A percentile compares a stretch with the other conserved stretches of the same genome.
Conservation (phyloP, 2,329 filamentous ascomycete genomes). For the Botryosphaeria dothidea region DNA sequence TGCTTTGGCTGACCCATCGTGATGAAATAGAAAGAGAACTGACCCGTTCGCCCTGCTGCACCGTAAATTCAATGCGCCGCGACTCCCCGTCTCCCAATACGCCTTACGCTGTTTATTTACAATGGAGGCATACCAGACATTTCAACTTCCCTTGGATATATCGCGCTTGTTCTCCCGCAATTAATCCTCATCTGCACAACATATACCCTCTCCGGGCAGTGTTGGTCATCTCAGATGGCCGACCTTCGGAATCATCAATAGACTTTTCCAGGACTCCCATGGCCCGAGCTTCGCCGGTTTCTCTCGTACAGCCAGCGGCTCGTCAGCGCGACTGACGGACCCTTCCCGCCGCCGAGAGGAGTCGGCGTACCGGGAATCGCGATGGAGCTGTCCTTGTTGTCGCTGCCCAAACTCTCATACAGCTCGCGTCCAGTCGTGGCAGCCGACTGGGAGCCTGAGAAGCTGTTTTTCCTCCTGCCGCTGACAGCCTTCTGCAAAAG, state of each 20-base stretch:
- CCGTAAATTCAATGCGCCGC: background rate
- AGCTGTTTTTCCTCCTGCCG: slow-evolving; percentile 50
- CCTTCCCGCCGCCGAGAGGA: slow-evolving; percentile 54
- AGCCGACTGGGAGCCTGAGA: background rate
- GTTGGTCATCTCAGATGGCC: background rate
- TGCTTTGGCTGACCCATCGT: background rate
- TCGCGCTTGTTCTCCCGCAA: background rate
- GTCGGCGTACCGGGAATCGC: slow-evolving; percentile 64
- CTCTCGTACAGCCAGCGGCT: slow-evolving; percentile 96
- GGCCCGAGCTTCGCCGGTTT: slow-evolving; percentile 54
- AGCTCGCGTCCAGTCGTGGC: slow-evolving; percentile 29
- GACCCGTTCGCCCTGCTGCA: background rate
- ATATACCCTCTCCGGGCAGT: background rate
- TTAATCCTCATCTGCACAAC: background rate
- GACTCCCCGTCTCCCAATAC: slow-evolving; percentile 1
- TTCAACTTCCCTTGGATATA: background rate
- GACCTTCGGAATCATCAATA: background rate
- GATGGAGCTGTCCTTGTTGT: slow-evolving; percentile 39
- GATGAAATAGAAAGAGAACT: slow-evolving; percentile 1
- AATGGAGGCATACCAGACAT: background rate
- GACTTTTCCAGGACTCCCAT: slow-evolving; percentile 2
- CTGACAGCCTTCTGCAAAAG: slow-evolving; percentile 69
- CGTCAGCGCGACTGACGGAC: slow-evolving; percentile 75
- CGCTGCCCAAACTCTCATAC: slow-evolving; percentile 42
- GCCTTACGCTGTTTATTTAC: slow-evolving; percentile 1